Evolutionary conservation across 768 basidiomycete genomes (phyloP), one percentile per base, ranked within the genome.

Genomic region (Leucocoprinus leucothites): DNA sequence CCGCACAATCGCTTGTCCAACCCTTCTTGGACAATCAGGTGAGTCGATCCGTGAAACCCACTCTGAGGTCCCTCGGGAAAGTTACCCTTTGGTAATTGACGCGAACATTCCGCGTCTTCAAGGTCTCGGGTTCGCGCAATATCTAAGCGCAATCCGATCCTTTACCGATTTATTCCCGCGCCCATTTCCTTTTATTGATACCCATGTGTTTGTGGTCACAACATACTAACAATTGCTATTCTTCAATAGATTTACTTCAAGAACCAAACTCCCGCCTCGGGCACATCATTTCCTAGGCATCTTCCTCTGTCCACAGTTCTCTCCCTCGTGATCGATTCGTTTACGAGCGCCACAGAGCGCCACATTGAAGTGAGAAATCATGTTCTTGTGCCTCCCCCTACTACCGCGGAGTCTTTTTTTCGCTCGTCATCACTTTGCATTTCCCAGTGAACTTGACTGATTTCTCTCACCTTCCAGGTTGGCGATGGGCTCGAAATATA

Each of bases 11-110:
- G 46, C 82, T 99, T 21, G 84, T 99, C 6, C 97, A 99, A 65
- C 97, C 97, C 1, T 97, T 99, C 84, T 75, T 99, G 63, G 97
- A 99, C 74, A 98, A 97, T 71, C 95, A 98, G 84, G 96, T 88
- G 65, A 73, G 89, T 74, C 45, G 66, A 53, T 57, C 61, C 53
- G 56, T 64, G 57, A 38, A 60, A 60, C 56, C 55, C 44, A 53
- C 22, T 34, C 41, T 52, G 22, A 28, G 41, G 43, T 52, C 38
- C 51, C 42, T 57, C 62, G 58, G 63, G 65, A 60, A 65, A 57
- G 34, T 18, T 38, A 41, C 40, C 40, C 28, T 49, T 43, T 18
- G 21, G 24, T 46, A 19, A 48, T 55, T 49, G 41, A 48, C 47
- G 48, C 53, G 47, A 55, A 25, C 40, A 46, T 46, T 53, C 31